Conservation (phyloP, 2,329 filamentous ascomycete species). For the Alternaria triticimaculans region DNA sequence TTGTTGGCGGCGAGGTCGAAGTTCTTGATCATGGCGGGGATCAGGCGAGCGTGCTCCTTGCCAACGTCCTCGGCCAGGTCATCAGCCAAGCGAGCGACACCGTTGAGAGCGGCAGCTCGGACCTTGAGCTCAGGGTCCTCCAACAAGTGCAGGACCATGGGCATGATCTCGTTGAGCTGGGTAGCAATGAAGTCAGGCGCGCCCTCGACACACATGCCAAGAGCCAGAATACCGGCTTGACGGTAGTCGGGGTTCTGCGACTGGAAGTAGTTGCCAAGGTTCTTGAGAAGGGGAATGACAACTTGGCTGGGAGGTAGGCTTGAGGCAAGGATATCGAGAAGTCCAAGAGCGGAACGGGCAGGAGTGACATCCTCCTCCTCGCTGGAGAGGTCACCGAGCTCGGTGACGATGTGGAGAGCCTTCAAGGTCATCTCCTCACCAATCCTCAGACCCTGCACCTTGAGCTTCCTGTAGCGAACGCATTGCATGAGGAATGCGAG, state of each 20-base stretch:
- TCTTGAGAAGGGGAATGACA: slow-evolving; percentile 87
- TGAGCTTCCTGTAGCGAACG: slow-evolving; percentile 90
- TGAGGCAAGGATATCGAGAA: slow-evolving; percentile 87
- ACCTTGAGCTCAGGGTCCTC: slow-evolving; percentile 85
- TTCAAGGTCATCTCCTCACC: slow-evolving; percentile 87
- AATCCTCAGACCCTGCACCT: slow-evolving; percentile 89
- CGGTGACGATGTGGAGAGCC: slow-evolving; percentile 86
- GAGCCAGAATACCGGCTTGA: slow-evolving; percentile 86
- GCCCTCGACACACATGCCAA: slow-evolving; percentile 94
- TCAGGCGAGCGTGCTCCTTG: slow-evolving; percentile 82
- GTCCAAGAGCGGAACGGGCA: slow-evolving; percentile 79
- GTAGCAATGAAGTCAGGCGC: slow-evolving; percentile 97
- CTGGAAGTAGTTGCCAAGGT: slow-evolving; percentile 81
- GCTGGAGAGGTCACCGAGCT: slow-evolving; percentile 74
- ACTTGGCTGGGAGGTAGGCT: slow-evolving; percentile 93
- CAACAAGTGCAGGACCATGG: slow-evolving; percentile 81
- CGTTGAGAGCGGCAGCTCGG: slow-evolving; percentile 83
- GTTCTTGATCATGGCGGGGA: slow-evolving; percentile 86
- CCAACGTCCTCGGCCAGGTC: slow-evolving; percentile 91
- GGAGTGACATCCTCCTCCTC: slow-evolving; percentile 88
- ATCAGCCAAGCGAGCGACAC: slow-evolving; percentile 88
- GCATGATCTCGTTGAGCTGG: slow-evolving; percentile 85
- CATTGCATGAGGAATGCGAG: slow-evolving; percentile 93
- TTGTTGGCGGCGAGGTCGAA: slow-evolving; percentile 78
- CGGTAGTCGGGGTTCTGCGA: slow-evolving; percentile 78